Evolutionary conservation across 1,284 basidiomycete genomes (phyloP), one percentile per base, ranked within the genome.

Genomic region (Tremellales sp.): DNA sequence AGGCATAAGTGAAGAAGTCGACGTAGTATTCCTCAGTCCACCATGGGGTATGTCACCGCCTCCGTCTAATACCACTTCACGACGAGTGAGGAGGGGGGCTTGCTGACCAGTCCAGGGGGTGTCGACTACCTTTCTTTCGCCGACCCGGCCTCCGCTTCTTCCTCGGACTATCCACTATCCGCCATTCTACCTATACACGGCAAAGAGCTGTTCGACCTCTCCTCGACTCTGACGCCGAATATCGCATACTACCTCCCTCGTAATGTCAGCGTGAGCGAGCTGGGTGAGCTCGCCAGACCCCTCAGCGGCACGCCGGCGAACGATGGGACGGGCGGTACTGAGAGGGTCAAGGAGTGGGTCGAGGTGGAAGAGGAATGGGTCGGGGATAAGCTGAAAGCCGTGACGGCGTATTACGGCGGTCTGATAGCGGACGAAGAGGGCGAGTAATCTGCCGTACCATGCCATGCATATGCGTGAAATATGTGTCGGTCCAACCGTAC

Each of bases 221-320:
- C 86, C 0, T 56, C 73, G 63, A 56, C 43, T 24, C 80, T 93
- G 44, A 87, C 89, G 1, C 79, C 75, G 4, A 90, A 93, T 63
- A 78, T 96, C 48, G 92, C 91, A 2, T 91, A 87, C 66, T 99
- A 84, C 65, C 79, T 98, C 3, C 96, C 96, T 1, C 80, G 89
- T 19, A 97, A 97, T 68, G 80, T 84, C 0, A 78, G 80, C 47
- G 67, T 97, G 4, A 70, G 82, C 2, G 88, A 97, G 63, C 77
- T 97, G 27, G 80, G 84, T 0, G 69, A 66, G 0, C 73, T 96
- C 21, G 69, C 73, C 1, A 47, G 56, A 22, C 43, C 25, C 17
- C 25, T 19, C 3, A 39, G 4, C 12, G 8, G 23, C 21, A 12
- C 41, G 27, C 36, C 24, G 36, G 23, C 24, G 13, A 35, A 48